phyloP scores from a whole-genome alignment of 108 stramenopile genomes.

The Chaetoceros tenuissimus region DNA sequence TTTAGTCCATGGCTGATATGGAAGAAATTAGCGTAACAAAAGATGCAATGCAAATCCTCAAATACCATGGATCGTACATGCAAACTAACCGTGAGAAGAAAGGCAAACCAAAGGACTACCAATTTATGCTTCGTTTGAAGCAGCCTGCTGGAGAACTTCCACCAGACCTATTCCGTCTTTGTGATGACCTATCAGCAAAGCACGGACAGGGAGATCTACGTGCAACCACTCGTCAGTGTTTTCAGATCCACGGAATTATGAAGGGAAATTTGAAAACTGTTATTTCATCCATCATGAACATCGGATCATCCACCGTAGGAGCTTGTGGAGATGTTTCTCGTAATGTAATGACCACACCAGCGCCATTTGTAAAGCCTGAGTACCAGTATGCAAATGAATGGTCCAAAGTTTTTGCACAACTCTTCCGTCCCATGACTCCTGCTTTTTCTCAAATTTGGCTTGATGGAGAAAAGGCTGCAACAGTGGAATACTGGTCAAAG shows the following conservation, averaged over 20 bases:
- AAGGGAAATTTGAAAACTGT: conserved; percentile 94
- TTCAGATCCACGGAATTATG: conserved; percentile 96
- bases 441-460: conserved; percentile 95
- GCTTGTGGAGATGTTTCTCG: conserved; percentile 97
- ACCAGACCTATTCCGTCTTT: conserved; percentile 82
- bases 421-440: conserved; percentile 90
- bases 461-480: conserved; percentile 92
- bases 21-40: conserved; percentile 77
- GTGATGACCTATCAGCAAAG: conserved; percentile 83
- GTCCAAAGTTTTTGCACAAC: conserved; percentile 85
- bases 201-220: conserved; percentile 93
- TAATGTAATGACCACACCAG: conserved; percentile 94
- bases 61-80: conserved; percentile 98
- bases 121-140: conserved; percentile 98
- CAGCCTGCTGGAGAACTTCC: conserved; percentile 95
- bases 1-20: conserved; percentile 37
- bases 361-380: conserved; percentile 66
- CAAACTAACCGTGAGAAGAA: conserved; percentile 90
- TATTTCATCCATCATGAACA: conserved; percentile 93
- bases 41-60: conserved; percentile 88
- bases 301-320: conserved; percentile 91
- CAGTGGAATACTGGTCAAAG: conserved; percentile 84
- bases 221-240: conserved; percentile 96
- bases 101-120: conserved; percentile 83
- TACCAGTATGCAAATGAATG: conserved; percentile 79